Percentiles rank a stretch among this genome's conserved stretches.
Evolutionary conservation across 805 yeast genomes (phyloP).

Genomic region (Metschnikowia arizonensis): DNA sequence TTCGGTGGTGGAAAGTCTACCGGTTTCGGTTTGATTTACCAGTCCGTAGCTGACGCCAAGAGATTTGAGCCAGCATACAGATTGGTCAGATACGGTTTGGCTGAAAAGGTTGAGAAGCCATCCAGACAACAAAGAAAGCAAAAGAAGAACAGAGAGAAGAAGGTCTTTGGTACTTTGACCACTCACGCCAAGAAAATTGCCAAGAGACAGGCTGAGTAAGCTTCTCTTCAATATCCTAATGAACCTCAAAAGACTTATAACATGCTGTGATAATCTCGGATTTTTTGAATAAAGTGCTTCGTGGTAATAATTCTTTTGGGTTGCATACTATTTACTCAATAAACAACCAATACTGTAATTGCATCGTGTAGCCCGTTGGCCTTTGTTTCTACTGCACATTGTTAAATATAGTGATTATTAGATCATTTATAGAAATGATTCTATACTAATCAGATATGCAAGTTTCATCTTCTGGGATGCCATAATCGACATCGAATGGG

Average conservation of each 20-base stretch:
- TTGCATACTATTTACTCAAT: constrained; percentile 22
- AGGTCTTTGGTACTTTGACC: constrained; percentile 97
- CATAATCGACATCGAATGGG: constrained; percentile 15
- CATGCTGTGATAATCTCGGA: constrained; percentile 18
- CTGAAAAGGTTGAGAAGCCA: constrained; percentile 91
- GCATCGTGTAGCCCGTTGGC: background rate
- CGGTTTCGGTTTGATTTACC: constrained; percentile 98
- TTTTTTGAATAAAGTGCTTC: constrained; percentile 18
- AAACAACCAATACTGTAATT: constrained; percentile 19
- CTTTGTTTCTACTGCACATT: background rate
- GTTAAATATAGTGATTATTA: background rate
- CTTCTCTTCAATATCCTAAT: constrained; percentile 17
- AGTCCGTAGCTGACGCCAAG: constrained; percentile 95
- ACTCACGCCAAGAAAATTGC: constrained; percentile 90
- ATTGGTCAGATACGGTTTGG: constrained; percentile 98
- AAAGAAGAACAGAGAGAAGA: constrained; percentile 99
- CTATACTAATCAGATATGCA: constrained; percentile 16
- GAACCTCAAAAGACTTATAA: constrained; percentile 18
- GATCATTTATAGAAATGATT: background rate
- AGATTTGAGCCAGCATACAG: constrained; percentile 99
- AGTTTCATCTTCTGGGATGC: constrained; percentile 10
- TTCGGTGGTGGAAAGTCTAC: constrained; percentile 99
- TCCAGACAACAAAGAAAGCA: constrained; percentile 99
- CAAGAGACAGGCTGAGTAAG: constrained; percentile 83
- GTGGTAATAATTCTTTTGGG: constrained; percentile 20